Evolutionary conservation across 2,329 filamentous ascomycete genomes (phyloP).

Genomic region (Penicillium sp.): DNA sequence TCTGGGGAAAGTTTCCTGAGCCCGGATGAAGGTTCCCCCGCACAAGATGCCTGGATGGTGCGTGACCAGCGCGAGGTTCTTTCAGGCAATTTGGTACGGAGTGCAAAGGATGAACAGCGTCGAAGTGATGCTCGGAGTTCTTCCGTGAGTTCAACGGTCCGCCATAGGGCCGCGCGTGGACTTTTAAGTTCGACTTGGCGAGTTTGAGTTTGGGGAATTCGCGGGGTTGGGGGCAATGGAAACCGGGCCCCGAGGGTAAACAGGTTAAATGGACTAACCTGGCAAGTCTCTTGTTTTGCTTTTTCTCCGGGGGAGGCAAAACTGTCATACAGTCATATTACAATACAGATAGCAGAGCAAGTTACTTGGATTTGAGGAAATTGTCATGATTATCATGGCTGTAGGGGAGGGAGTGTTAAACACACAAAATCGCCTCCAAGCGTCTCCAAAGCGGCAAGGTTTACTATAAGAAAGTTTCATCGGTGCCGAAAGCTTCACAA

Average conservation of each 20-base stretch:
- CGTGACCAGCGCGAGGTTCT: neutral
- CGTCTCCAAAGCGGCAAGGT: too few species aligned
- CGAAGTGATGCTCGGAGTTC: neutral
- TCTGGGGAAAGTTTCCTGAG: conserved; percentile 1
- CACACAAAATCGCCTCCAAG: neutral
- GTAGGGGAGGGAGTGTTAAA: neutral
- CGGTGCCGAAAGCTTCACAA: neutral
- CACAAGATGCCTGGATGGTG: neutral
- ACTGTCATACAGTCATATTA: too few species aligned
- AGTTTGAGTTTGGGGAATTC: conserved; percentile 5
- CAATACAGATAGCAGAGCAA: neutral
- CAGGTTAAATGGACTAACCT: neutral
- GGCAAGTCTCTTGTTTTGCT: neutral
- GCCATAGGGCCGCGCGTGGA: conserved; percentile 1
- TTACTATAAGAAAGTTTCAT: neutral
- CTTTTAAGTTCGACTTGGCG: neutral
- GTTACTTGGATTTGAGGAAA: too few species aligned
- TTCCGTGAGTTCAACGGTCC: neutral
- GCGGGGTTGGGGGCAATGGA: neutral
- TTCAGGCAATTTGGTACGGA: neutral
- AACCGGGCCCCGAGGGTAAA: neutral
- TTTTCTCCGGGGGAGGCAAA: neutral
- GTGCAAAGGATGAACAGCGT: neutral
- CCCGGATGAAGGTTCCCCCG: neutral
- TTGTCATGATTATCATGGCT: neutral